Evolutionary conservation across 2,329 filamentous ascomycete species (phyloP).

Genomic region (Cadophora gregata): DNA sequence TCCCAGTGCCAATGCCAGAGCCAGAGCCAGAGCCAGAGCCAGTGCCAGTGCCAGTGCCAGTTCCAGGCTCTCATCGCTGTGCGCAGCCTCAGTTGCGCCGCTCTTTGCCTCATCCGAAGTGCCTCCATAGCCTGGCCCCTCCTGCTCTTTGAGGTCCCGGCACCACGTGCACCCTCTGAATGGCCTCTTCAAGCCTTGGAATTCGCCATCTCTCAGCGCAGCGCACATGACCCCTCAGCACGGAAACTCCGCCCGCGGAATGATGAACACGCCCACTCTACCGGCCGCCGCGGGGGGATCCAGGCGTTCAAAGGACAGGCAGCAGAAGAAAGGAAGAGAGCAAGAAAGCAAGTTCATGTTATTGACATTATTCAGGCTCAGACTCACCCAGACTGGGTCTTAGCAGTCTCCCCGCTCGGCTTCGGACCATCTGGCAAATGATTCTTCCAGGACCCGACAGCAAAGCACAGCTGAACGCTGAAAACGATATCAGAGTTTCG

Average conservation of each 20-base stretch:
- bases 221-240: slow-evolving; percentile 14
- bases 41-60: too few relatives aligned
- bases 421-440: neutral
- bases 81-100: slow-evolving; percentile 11
- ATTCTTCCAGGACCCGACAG: neutral
- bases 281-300: neutral
- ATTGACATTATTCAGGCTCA: neutral
- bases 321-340: too few relatives aligned
- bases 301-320: neutral
- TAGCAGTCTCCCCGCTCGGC: neutral
- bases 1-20: neutral
- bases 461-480: neutral
- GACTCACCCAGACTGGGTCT: neutral
- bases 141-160: slow-evolving; percentile 5
- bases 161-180: slow-evolving; percentile 2
- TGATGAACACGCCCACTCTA: slow-evolving; percentile 2
- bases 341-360: neutral
- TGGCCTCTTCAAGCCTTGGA: slow-evolving; percentile 6
- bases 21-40: too few relatives aligned
- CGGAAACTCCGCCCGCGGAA: slow-evolving; percentile 2
- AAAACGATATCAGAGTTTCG: slow-evolving; percentile 1
- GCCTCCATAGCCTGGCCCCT: slow-evolving; percentile 3
- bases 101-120: slow-evolving; percentile 13
- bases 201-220: slow-evolving; percentile 9
- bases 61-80: slow-evolving; percentile 8